These are phyloP conservation scores for Zymoseptoria brevis DNA, from an alignment of 2,329 filamentous ascomycete species.

Conservation along the genomic window DNA sequence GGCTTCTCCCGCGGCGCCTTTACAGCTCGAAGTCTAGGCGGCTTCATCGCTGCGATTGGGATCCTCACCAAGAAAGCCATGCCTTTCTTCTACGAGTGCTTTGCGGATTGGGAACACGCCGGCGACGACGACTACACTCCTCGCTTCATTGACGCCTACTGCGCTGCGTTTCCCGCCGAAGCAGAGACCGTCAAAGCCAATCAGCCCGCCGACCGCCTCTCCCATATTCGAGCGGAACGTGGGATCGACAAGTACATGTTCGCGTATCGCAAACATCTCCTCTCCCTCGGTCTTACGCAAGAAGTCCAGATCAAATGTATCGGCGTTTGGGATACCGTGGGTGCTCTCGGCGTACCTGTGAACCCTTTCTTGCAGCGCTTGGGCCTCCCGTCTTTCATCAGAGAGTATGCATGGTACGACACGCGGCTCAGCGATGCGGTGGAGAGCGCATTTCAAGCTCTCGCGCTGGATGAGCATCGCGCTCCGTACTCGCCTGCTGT, in stretches of 20 bases:
- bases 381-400: slow-evolving; percentile 24
- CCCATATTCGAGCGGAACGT: slow-evolving; percentile 2
- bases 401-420: slow-evolving; percentile 30
- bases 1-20: slow-evolving; percentile 42
- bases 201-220: slow-evolving; percentile 8
- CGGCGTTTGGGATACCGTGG: slow-evolving; percentile 45
- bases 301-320: slow-evolving; percentile 32
- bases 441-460: slow-evolving; percentile 49
- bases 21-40: slow-evolving; percentile 36
- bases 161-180: slow-evolving; percentile 14
- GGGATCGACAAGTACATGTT: slow-evolving; percentile 22
- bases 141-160: slow-evolving; percentile 25
- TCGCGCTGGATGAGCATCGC: slow-evolving; percentile 48
- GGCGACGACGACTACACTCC: slow-evolving; percentile 23
- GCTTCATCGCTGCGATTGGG: slow-evolving; percentile 38
- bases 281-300: slow-evolving; percentile 17
- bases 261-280: slow-evolving; percentile 21
- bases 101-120: slow-evolving; percentile 28
- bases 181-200: slow-evolving; percentile 10
- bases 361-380: slow-evolving; percentile 26
- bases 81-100: slow-evolving; percentile 29
- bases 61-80: slow-evolving; percentile 32
- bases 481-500: slow-evolving; percentile 45
- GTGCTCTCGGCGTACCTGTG: slow-evolving; percentile 30
- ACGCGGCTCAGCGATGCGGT: slow-evolving; percentile 32